phyloP scores from a whole-genome alignment of 257 asterid genomes.

The Apocynum venetum region DNA sequence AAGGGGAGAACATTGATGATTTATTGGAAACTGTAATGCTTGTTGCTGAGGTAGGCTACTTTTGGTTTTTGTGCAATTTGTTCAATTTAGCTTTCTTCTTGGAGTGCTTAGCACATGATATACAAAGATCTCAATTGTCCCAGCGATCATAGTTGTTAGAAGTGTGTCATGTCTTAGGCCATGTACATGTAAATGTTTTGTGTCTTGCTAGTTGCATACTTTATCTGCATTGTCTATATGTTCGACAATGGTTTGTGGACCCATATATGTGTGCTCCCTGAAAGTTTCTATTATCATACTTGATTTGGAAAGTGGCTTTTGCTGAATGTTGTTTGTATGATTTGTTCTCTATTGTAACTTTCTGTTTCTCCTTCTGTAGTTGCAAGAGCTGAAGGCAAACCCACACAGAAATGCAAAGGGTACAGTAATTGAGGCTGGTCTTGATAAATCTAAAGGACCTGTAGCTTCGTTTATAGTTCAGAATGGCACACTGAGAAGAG shows the following conservation, averaged over 20 bases:
- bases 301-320: constrained; percentile 9
- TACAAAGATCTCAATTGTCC: neutral
- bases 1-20: constrained; percentile 90
- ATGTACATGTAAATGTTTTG: neutral
- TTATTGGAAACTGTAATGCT: constrained; percentile 95
- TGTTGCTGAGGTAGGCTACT: constrained; percentile 82
- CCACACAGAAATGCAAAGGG: constrained; percentile 93
- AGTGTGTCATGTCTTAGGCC: neutral
- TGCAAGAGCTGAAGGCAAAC: constrained; percentile 99
- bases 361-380: constrained; percentile 29
- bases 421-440: constrained; percentile 94
- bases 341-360: neutral
- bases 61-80: constrained; percentile 7
- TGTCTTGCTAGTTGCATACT: neutral
- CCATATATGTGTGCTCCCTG: neutral
- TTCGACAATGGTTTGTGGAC: neutral
- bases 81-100: constrained; percentile 2
- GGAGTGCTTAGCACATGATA: neutral
- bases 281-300: neutral
- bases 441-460: constrained; percentile 93
- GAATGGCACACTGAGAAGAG: constrained; percentile 88
- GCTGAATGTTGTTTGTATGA: constrained; percentile 1
- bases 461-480: constrained; percentile 93
- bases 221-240: neutral
- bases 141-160: neutral